Evolutionary conservation across 23 red algal species (phyloP), one percentile per base, ranked within the genome.

Genomic region (Pyropia haitanensis): DNA sequence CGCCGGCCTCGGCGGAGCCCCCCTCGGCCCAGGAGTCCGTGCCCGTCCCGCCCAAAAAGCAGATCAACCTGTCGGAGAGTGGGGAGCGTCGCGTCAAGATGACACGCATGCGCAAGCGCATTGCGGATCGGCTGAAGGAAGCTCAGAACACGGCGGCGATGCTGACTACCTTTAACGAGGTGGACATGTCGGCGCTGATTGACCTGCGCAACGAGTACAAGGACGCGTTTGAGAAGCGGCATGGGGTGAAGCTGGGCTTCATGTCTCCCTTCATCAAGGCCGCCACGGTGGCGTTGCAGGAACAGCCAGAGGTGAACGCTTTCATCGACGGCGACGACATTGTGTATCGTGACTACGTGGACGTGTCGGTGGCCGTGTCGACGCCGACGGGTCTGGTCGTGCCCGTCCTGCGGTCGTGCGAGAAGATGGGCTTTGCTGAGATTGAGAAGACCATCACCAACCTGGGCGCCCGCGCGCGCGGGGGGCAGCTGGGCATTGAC

Each of bases 181-280:
- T 89, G 55, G 94, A 98, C 81, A 85, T 98, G 94, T 87, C 85
- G 0, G 78, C 84, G 0, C 80, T 98, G 15, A 84, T 89, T 64
- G 87, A 98, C 71, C 66, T 98, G 44, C 60, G 94, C 39, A 66
- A 39, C 18, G 78, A 85, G 29, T 98, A 73, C 67, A 98, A 98
- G 27, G 94, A 98, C 3, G 77, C 73, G 15, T 98, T 98, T 70
- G 67, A 80, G 51, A 98, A 91, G 72, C 44, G 75, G 27, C 85
- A 98, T 71, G 87, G 87, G 12, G 79, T 80, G 21, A 87, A 88
- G 56, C 78, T 98, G n/a, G 94, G 94, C 48, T 98, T 90, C 75
- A 98, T 98, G 94, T 90, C 84, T 18, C 86, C 94, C 39, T 98
- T 91, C 53, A 82, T 91, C n/a, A 98, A 98, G 70, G 94, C 94